Base-by-base conservation (phyloP, 1,284 basidiomycete species). In the Cystobasidium sp. region DNA sequence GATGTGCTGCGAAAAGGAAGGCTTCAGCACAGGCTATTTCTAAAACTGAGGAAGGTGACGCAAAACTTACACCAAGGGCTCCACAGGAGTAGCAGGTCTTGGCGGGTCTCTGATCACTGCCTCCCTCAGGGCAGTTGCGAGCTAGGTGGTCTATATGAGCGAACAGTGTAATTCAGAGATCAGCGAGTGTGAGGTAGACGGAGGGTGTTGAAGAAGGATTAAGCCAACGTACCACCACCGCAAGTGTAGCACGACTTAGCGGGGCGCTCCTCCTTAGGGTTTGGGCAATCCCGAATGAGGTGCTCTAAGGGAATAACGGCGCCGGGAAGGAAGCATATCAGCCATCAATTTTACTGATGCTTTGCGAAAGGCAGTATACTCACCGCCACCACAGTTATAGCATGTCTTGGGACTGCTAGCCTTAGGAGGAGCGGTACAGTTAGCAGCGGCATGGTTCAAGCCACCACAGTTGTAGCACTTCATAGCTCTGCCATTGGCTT, bases 361-460 rank as follows among this genome's bases (percentile, higher is more conserved):
- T n/a, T n/a, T n/a, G n/a, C n/a, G n/a, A n/a, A n/a, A n/a, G n/a
- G n/a, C n/a, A n/a, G n/a, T n/a, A n/a, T n/a, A n/a, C n/a, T n/a
- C n/a, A n/a, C n/a, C n/a, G n/a, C 69, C 69, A 51, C 64, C 64
- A 49, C 69, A 71, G 41, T 51, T 71, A 49, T 53, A 71, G 69
- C 69, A 71, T 14, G 69, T 37, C 61, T 71, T 71, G 49, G 44
- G n/a, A n/a, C n/a, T 61, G 43, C 47, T 58, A 16, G 59, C 22
- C 56, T 59, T 64, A 8, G 59, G 44, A 22, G 68, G 68, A 31
- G 69, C 69, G 37, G 55, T 37, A 41, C 69, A 71, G 41, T 41
- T 55, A 43, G 59, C 69, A 63, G 69, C 69, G 22, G 59, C 55
- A 51, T 71, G 69, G 20, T 71, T 71, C 18, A 55, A 31, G 9